Conservation (phyloP, 176 grass and related monocot genomes). For the Tillandsia fasciculata region DNA sequence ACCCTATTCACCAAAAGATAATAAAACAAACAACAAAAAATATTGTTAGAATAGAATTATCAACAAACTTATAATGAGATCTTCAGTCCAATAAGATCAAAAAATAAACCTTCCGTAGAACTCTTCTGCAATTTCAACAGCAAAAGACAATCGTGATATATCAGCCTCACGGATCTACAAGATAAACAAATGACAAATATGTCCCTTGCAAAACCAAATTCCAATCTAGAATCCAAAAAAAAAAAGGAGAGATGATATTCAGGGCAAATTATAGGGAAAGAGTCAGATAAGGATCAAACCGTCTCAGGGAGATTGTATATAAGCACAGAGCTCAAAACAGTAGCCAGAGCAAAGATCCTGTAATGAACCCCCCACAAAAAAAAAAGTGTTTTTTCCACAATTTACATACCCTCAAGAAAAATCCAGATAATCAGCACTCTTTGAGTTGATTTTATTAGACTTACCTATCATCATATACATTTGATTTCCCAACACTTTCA, state of each 20-base stretch:
- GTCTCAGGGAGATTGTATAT: slow-evolving; percentile 97
- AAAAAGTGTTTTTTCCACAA: not conserved
- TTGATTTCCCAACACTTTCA: slow-evolving; percentile 93
- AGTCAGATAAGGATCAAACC: slow-evolving; percentile 34
- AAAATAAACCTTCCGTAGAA: slow-evolving; percentile 80
- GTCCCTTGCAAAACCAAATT: not conserved
- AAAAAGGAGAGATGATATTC: not conserved
- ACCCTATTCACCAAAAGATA: slow-evolving; percentile 48
- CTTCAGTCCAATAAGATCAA: slow-evolving; percentile 9
- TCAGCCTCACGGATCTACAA: slow-evolving; percentile 87
- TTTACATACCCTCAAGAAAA: not conserved
- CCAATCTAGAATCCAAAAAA: not conserved
- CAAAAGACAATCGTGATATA: slow-evolving; percentile 90
- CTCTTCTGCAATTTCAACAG: slow-evolving; percentile 89
- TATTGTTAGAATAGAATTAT: slow-evolving; percentile 36
- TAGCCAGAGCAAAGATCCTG: slow-evolving; percentile 92
- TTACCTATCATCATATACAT: slow-evolving; percentile 99
- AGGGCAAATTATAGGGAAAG: not conserved
- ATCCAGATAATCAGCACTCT: not conserved
- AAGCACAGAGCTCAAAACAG: slow-evolving; percentile 85
- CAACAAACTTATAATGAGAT: slow-evolving; percentile 10
- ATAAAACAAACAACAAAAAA: slow-evolving; percentile 11
- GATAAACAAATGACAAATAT: slow-evolving; percentile 16
- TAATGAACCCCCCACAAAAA: not conserved
- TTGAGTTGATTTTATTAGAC: not conserved